Evolutionary conservation across 2,329 filamentous ascomycete species (phyloP).

Genomic region (Teratosphaeria destructans): DNA sequence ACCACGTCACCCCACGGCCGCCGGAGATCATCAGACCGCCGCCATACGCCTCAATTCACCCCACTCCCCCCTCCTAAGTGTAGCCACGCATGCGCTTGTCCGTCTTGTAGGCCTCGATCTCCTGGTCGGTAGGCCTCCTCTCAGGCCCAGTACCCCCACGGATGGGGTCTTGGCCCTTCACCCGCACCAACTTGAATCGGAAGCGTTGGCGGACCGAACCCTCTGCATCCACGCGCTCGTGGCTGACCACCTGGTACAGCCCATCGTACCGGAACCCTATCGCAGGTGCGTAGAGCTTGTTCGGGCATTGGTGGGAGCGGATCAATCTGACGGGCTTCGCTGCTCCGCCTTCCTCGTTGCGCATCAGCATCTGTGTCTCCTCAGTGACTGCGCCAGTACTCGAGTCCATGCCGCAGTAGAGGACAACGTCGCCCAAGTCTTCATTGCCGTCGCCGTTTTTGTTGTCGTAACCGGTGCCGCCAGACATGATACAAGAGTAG

Average conservation of each 20-base stretch:
- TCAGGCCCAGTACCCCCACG: slow-evolving; percentile 28
- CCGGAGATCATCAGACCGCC: no score
- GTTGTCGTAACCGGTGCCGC: slow-evolving; percentile 34
- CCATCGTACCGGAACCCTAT: slow-evolving; percentile 49
- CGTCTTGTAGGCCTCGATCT: slow-evolving; percentile 20
- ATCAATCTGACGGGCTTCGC: slow-evolving; percentile 41
- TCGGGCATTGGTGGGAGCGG: slow-evolving; percentile 34
- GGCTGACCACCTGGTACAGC: slow-evolving; percentile 38
- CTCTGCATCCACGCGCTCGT: slow-evolving; percentile 29
- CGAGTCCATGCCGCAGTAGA: slow-evolving; percentile 43
- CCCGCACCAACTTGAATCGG: slow-evolving; percentile 38
- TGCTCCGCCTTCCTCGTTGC: slow-evolving; percentile 20
- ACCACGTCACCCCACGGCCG: no score
- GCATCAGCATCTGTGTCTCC: slow-evolving; percentile 35
- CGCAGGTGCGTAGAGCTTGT: slow-evolving; percentile 32
- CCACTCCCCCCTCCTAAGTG: slow-evolving; percentile 1
- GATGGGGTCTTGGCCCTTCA: slow-evolving; percentile 37
- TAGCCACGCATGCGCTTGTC: slow-evolving; percentile 6
- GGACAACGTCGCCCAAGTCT: slow-evolving; percentile 40
- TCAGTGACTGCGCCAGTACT: slow-evolving; percentile 24
- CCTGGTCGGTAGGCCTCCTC: slow-evolving; percentile 33
- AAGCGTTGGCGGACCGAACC: slow-evolving; percentile 33
- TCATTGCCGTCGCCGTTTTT: slow-evolving; percentile 1
- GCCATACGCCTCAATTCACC: not conserved
- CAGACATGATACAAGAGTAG: slow-evolving; percentile 45